Evolutionary conservation across 352 stramenopile genomes (phyloP).

Genomic region (Phytophthora meadii): DNA sequence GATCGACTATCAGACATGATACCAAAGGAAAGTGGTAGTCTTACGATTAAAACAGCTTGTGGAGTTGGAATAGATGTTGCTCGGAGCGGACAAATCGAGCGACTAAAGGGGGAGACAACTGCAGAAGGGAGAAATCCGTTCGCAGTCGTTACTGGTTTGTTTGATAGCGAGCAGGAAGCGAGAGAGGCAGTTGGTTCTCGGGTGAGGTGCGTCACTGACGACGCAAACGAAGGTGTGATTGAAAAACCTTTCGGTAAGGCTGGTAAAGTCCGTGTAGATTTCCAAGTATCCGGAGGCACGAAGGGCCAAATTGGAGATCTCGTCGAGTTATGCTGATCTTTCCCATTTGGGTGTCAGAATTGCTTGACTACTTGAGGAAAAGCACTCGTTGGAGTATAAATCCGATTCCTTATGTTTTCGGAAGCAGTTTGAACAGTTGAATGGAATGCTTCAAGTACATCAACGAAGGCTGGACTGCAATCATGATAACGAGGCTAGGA

Average conservation of each 20-base stretch:
- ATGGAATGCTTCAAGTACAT: too few species aligned
- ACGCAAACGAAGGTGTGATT: slow-evolving; percentile 50
- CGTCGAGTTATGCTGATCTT: slow-evolving; percentile 35
- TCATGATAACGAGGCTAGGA: too few species aligned
- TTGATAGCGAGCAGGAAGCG: slow-evolving; percentile 55
- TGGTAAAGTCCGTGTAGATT: slow-evolving; percentile 73
- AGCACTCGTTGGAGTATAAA: too few species aligned
- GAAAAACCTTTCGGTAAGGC: slow-evolving; percentile 83
- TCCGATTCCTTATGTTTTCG: too few species aligned
- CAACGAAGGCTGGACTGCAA: too few species aligned
- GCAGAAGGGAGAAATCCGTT: slow-evolving; percentile 68
- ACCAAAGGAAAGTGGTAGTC: not conserved
- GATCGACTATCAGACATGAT: not conserved
- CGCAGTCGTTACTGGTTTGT: slow-evolving; percentile 65
- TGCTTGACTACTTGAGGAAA: too few species aligned
- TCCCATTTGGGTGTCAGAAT: too few species aligned
- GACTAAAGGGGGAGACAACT: slow-evolving; percentile 75
- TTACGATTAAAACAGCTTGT: not conserved
- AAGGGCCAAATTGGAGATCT: slow-evolving; percentile 50
- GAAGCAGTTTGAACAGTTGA: too few species aligned
- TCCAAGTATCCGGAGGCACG: slow-evolving; percentile 53
- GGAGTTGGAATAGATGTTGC: too few species aligned
- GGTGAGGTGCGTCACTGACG: slow-evolving; percentile 26
- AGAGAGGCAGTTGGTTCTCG: slow-evolving; percentile 28
- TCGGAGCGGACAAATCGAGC: slow-evolving; percentile 51